A percentile compares a stretch with the other conserved stretches of the same genome.
phyloP scores from a whole-genome alignment of 805 yeast species.

The Nakazawaea sp. region DNA sequence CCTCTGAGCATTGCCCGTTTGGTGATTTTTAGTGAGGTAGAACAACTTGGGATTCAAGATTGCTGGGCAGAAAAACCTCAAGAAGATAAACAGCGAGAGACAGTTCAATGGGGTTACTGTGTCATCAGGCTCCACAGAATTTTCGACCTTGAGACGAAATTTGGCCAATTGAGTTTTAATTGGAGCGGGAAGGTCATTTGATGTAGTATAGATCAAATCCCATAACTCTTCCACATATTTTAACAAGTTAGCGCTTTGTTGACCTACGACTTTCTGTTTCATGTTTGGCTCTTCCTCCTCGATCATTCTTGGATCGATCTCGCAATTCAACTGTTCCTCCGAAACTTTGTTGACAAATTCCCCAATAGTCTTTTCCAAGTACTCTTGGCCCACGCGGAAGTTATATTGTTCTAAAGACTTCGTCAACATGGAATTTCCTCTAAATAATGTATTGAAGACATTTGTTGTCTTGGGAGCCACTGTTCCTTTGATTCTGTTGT shows the following conservation, averaged over 20 bases:
- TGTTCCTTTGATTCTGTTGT: conserved; percentile 29
- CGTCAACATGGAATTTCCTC: conserved; percentile 82
- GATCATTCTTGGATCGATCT: conserved; percentile 64
- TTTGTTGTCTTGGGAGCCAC: conserved; percentile 24
- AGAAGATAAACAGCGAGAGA: conserved; percentile 74
- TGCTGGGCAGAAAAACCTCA: conserved; percentile 87
- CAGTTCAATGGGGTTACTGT: conserved; percentile 53
- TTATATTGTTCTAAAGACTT: conserved; percentile 76
- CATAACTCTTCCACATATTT: conserved; percentile 54
- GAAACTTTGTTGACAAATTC: conserved; percentile 50
- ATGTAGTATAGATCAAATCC: conserved; percentile 55
- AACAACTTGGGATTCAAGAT: conserved; percentile 84
- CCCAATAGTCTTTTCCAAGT: conserved; percentile 67
- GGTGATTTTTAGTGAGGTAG: conserved; percentile 62
- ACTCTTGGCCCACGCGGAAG: conserved; percentile 72
- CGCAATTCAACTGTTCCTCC: conserved; percentile 48
- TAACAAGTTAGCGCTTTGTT: conserved; percentile 25
- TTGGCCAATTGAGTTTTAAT: conserved; percentile 58
- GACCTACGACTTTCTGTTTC: conserved; percentile 33
- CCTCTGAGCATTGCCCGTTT: conserved; percentile 64
- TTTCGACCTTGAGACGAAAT: conserved; percentile 58
- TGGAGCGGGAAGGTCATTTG: conserved; percentile 67
- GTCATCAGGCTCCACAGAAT: conserved; percentile 51
- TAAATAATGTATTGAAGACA: conserved; percentile 57
- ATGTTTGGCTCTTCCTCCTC: conserved; percentile 13